These are phyloP conservation scores for Syzygium jambos DNA, from an alignment of 345 rosid genomes.

Conservation along the genomic window DNA sequence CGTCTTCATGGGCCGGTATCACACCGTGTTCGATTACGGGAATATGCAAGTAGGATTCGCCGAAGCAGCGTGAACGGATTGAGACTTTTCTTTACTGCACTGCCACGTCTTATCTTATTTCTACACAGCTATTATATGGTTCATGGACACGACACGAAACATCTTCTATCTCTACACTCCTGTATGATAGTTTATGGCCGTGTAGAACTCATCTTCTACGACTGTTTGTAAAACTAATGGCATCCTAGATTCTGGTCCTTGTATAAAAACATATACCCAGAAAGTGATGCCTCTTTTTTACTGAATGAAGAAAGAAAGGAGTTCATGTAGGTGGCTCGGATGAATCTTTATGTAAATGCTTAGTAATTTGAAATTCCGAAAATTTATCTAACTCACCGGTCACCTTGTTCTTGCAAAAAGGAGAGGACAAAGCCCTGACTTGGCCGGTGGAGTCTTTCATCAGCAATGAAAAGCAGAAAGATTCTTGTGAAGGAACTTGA, in stretches of 20 bases:
- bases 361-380: background rate
- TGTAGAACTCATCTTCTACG: background rate
- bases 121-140: background rate
- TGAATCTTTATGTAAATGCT: background rate
- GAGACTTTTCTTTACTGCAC: background rate
- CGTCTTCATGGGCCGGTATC: slow-evolving; percentile 85
- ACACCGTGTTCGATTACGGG: slow-evolving; percentile 66
- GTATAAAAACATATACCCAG: background rate
- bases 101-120: background rate
- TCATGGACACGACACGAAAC: background rate
- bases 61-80: slow-evolving; percentile 49
- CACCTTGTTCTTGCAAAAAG: background rate
- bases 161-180: background rate
- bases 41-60: slow-evolving; percentile 80
- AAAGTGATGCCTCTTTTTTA: background rate
- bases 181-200: background rate
- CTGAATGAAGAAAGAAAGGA: background rate
- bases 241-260: background rate
- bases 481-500: background rate
- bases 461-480: background rate
- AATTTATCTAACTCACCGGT: background rate
- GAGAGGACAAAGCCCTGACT: background rate
- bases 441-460: background rate
- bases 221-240: background rate
- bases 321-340: background rate